Evolutionary conservation across 768 basidiomycete genomes (phyloP), one percentile per base, ranked within the genome.

Genomic region (Suillus occidentalis): DNA sequence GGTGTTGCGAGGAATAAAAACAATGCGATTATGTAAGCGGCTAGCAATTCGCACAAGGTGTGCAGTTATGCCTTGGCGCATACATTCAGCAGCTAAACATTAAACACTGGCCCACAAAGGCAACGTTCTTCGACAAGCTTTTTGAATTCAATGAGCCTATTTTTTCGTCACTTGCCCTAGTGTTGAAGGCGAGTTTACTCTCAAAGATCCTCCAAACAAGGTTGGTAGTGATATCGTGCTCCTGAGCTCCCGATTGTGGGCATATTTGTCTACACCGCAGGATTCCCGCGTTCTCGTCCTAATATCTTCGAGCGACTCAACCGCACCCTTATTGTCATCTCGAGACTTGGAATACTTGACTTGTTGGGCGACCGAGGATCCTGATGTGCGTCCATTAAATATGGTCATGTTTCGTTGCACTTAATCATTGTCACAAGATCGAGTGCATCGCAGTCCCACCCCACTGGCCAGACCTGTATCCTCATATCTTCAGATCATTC

Each of bases 401-500:
- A 28, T 20, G 25, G 6, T 20, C 18, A 31, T 31, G 58, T 59
- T 59, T 59, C 31, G 40, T 42, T 42, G 9, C 58, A 28, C 40
- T 6, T 59, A 31, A 31, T 59, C 28, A 42, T 42, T 40, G 28
- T 18, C 12, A 59, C 28, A 59, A 59, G 58, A 13, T 31, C 40
- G 58, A 59, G 18, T 20, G 18, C 40, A 70, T 78, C 25, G 63
- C 47, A 31, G 62, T 87, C 45, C 84, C 85, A 18, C 63, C 73
- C 2, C 63, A 72, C 45, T 86, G 83, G 85, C 67, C 76, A 22
- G 68, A 65, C 59, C 47, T 60, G 42, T 78, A 83, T 71, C 69
- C 69, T 50, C 70, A 73, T 60, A 72, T 83, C 52, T 83, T 84
- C 67, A 66, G 57, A 50, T 67, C 72, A n/a, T 68, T 69, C 49